A percentile compares a stretch with the other conserved stretches of the same genome.
Conservation (phyloP, 2,329 filamentous ascomycete genomes). For the Colletotrichum falcatum region DNA sequence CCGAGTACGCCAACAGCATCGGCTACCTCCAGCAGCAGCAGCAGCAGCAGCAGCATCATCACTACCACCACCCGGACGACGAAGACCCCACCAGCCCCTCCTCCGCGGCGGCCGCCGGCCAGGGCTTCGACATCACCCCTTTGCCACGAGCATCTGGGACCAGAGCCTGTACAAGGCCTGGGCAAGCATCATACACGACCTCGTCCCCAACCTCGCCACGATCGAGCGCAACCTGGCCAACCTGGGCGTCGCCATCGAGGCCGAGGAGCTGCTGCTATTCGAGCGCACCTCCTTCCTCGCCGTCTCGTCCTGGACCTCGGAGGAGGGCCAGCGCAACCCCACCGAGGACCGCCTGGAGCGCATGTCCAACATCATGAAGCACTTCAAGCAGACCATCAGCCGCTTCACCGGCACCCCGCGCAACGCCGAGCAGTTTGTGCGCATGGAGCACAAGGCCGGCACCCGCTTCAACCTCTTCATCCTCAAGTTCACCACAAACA, state of each 20-base stretch:
- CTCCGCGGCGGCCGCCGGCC: slow-evolving; percentile 43
- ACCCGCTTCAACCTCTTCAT: slow-evolving; percentile 92
- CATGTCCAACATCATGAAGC: slow-evolving; percentile 97
- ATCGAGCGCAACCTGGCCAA: slow-evolving; percentile 89
- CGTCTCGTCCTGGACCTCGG: slow-evolving; percentile 89
- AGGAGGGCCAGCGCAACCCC: slow-evolving; percentile 81
- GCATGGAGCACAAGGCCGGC: slow-evolving; percentile 83
- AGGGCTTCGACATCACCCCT: slow-evolving; percentile 81
- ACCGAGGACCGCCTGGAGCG: slow-evolving; percentile 93
- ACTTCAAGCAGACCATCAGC: slow-evolving; percentile 89
- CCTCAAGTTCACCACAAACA: slow-evolving; percentile 96
- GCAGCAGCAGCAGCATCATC: no score
- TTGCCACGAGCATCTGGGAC: slow-evolving; percentile 98
- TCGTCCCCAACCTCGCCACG: slow-evolving; percentile 91
- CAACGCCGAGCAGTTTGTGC: slow-evolving; percentile 82
- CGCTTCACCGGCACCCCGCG: slow-evolving; percentile 85
- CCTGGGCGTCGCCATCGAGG: slow-evolving; percentile 87
- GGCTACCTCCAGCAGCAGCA: slow-evolving; percentile 44
- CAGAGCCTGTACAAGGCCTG: slow-evolving; percentile 98
- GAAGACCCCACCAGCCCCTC: slow-evolving; percentile 42
- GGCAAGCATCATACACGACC: slow-evolving; percentile 97
- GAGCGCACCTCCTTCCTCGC: slow-evolving; percentile 96
- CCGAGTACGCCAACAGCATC: slow-evolving; percentile 61
- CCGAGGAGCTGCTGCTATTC: slow-evolving; percentile 93
- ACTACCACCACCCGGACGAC: slow-evolving; percentile 26